phyloP scores from a whole-genome alignment of 1,284 basidiomycete genomes.

The Puccinia triticina region DNA sequence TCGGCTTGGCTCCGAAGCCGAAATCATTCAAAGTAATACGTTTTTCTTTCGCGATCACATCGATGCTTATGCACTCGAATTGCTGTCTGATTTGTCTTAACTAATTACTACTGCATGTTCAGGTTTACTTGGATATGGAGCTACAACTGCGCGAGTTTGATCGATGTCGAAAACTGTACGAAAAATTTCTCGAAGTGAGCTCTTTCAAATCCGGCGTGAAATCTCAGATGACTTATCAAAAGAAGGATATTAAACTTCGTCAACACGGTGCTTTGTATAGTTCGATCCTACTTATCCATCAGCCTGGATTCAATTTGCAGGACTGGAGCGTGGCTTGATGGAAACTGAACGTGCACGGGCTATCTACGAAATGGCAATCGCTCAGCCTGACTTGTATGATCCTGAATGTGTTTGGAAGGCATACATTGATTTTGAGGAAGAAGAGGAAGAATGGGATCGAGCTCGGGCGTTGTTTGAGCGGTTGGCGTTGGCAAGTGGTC shows the following conservation, averaged over 20 bases:
- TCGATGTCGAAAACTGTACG: constrained; percentile 84
- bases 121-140: constrained; percentile 90
- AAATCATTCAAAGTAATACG: constrained; percentile 60
- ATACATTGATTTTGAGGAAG: constrained; percentile 94
- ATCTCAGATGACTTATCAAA: not conserved
- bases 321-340: constrained; percentile 87
- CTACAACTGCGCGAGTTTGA: constrained; percentile 82
- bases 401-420: constrained; percentile 94
- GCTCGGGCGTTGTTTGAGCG: constrained; percentile 88
- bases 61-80: not conserved
- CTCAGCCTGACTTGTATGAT: constrained; percentile 89
- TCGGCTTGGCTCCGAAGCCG: constrained; percentile 95
- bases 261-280: constrained; percentile 56
- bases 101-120: constrained; percentile 62
- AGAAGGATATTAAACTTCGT: not conserved
- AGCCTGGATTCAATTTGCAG: constrained; percentile 96
- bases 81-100: not conserved
- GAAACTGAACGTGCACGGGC: constrained; percentile 89
- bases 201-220: not conserved
- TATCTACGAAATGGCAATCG: constrained; percentile 93
- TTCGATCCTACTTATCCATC: constrained; percentile 85
- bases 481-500: constrained; percentile 80
- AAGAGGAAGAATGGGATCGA: constrained; percentile 85
- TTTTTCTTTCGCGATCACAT: not conserved
- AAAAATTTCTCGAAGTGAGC: constrained; percentile 86